Evolutionary conservation across 441 rosid species (phyloP).

Genomic region (Arabidopsis hybrid): DNA sequence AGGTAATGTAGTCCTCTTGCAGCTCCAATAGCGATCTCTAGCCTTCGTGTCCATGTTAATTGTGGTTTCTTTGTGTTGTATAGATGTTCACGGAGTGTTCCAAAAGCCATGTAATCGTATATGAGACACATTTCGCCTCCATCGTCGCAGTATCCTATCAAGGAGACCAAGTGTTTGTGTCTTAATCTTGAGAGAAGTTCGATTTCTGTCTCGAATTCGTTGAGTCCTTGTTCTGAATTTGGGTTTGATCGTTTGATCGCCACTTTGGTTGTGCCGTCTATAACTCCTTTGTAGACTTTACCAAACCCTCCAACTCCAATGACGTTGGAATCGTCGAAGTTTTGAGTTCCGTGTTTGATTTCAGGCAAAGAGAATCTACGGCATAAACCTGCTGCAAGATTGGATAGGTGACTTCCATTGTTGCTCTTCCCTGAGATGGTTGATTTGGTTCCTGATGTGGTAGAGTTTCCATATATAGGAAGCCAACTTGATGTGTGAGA

Average conservation of each 20-base stretch:
- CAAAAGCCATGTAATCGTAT: conserved; percentile 68
- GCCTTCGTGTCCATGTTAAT: conserved; percentile 59
- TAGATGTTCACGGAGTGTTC: conserved; percentile 67
- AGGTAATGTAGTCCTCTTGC: conserved; percentile 66
- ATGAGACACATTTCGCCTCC: conserved; percentile 77
- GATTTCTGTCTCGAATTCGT: conserved; percentile 87
- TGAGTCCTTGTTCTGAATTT: conserved; percentile 84
- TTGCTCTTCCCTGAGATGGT: conserved; percentile 47
- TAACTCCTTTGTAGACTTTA: conserved; percentile 68
- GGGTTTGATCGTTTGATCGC: conserved; percentile 88
- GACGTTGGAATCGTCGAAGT: conserved; percentile 62
- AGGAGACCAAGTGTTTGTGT: conserved; percentile 85
- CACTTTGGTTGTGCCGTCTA: conserved; percentile 71
- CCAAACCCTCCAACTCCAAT: conserved; percentile 83
- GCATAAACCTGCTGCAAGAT: conserved; percentile 60
- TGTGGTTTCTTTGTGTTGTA: conserved; percentile 55
- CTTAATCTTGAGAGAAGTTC: conserved; percentile 87
- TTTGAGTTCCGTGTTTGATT: conserved; percentile 59
- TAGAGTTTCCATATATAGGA: conserved; percentile 57
- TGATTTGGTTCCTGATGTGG: conserved; percentile 51
- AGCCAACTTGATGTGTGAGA: conserved; percentile 50
- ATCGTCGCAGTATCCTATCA: conserved; percentile 88
- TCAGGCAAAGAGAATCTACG: conserved; percentile 60
- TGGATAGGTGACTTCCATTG: conserved; percentile 50
- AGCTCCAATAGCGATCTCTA: conserved; percentile 69